Evolutionary conservation across 2,329 filamentous ascomycete genomes (phyloP).

Genomic region (Aspergillus thermomutatus): DNA sequence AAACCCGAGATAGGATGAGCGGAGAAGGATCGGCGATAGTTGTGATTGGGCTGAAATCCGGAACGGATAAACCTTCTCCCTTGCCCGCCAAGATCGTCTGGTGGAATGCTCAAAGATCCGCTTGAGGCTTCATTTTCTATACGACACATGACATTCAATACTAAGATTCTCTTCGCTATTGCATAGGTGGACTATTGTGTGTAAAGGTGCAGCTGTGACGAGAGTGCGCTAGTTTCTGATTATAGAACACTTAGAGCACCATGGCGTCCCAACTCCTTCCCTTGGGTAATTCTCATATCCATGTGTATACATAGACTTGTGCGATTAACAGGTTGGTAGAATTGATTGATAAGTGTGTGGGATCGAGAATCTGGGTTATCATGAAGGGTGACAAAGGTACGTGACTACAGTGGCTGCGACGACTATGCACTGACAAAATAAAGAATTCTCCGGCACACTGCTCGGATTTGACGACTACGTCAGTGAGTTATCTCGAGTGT

Average conservation of each 20-base stretch:
- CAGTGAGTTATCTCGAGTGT: constrained; percentile 64
- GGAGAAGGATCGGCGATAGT: not conserved
- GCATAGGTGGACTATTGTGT: not conserved
- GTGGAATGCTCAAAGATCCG: constrained; percentile 18
- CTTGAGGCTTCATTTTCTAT: constrained; percentile 19
- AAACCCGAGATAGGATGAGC: no score
- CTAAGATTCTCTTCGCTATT: not conserved
- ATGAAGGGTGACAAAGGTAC: constrained; percentile 99
- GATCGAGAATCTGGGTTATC: constrained; percentile 95
- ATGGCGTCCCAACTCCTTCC: constrained; percentile 75
- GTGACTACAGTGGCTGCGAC: constrained; percentile 7
- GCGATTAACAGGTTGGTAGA: constrained; percentile 54
- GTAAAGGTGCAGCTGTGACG: not conserved
- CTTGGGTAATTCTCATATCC: constrained; percentile 51
- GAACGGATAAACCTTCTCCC: constrained; percentile 20
- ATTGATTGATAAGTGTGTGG: constrained; percentile 98
- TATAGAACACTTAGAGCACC: constrained; percentile 13
- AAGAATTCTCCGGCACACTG: constrained; percentile 93
- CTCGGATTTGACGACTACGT: constrained; percentile 99
- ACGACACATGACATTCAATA: constrained; percentile 5
- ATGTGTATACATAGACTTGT: constrained; percentile 1
- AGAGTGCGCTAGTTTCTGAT: not conserved
- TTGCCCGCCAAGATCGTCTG: constrained; percentile 17
- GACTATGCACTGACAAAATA: constrained; percentile 11
- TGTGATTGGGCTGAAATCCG: constrained; percentile 14